Percentiles rank a stretch among this genome's conserved stretches.
phyloP scores from a whole-genome alignment of 2,329 filamentous ascomycete species.

The Trichoderma guizhouense region DNA sequence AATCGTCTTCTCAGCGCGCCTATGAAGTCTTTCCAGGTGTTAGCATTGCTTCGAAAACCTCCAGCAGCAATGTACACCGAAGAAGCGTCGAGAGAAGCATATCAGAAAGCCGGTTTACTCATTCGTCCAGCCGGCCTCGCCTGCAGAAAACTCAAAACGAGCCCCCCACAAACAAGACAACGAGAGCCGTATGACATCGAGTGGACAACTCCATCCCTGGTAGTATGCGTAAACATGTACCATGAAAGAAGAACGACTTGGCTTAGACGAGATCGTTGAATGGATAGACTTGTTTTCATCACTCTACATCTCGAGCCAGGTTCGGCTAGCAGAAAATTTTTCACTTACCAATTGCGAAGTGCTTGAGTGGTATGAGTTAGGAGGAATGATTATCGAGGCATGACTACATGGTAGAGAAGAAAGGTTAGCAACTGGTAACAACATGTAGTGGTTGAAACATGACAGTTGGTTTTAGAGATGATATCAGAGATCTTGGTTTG shows the following conservation, averaged over 20 bases:
- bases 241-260: conserved; percentile 72
- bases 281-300: conserved; percentile 63
- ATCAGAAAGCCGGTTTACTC: conserved; percentile 67
- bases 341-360: neutral
- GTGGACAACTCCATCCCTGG: conserved; percentile 69
- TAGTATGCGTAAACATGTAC: conserved; percentile 54
- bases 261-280: conserved; percentile 66
- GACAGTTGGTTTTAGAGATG: neutral
- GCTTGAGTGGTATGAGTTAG: neutral
- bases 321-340: conserved; percentile 18
- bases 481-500: conserved; percentile 61
- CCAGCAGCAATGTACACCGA: neutral
- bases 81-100: neutral
- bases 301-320: conserved; percentile 22
- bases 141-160: conserved; percentile 52
- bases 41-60: neutral
- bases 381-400: neutral
- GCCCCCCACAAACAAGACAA: conserved; percentile 42
- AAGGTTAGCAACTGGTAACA: conserved; percentile 1
- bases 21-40: neutral
- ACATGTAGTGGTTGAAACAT: neutral
- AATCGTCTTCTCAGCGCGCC: neutral
- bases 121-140: conserved; percentile 59
- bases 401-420: conserved; percentile 2
- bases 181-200: conserved; percentile 60